Conservation (phyloP, 768 basidiomycete genomes). For the Dioszegia hungarica region DNA sequence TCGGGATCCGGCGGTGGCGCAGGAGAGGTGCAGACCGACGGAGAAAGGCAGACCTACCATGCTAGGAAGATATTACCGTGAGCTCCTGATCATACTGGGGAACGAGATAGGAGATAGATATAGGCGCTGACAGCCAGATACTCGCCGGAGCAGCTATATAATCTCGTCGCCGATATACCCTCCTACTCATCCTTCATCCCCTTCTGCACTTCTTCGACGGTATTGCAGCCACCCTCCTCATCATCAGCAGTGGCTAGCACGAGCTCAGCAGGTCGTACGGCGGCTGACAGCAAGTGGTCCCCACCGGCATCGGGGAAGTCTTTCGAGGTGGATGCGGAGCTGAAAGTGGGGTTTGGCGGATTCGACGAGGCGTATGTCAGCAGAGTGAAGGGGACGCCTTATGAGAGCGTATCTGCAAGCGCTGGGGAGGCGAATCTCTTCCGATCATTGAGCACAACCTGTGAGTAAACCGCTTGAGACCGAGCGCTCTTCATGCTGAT, state of each 20-base stretch:
- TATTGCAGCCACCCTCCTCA: too few species aligned
- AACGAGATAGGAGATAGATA: too few species aligned
- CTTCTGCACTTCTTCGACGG: conserved; percentile 70
- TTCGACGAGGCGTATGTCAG: conserved; percentile 85
- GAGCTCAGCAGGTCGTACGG: conserved; percentile 2
- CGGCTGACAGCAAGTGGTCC: conserved; percentile 24
- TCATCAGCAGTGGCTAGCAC: too few species aligned
- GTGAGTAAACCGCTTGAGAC: conserved; percentile 13
- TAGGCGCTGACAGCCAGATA: conserved; percentile 56
- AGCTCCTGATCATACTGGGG: too few species aligned
- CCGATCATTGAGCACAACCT: conserved; percentile 43
- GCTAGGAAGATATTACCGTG: conserved; percentile 86
- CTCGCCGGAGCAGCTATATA: conserved; percentile 69
- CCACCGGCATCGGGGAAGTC: conserved; percentile 36
- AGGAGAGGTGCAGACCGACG: conserved; percentile 35
- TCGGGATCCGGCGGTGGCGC: not conserved
- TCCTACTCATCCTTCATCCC: conserved; percentile 85
- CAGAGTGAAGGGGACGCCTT: conserved; percentile 71
- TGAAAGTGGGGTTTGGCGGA: conserved; percentile 80
- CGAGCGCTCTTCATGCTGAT: not conserved
- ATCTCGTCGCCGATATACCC: conserved; percentile 77
- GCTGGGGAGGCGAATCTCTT: conserved; percentile 39
- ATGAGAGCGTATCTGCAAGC: conserved; percentile 63
- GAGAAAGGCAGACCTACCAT: conserved; percentile 62
- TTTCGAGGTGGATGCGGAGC: conserved; percentile 69